A percentile compares a stretch with the other conserved stretches of the same genome.
phyloP scores from a whole-genome alignment of 306 rosid species.

The Hippophae gyantsensis region DNA sequence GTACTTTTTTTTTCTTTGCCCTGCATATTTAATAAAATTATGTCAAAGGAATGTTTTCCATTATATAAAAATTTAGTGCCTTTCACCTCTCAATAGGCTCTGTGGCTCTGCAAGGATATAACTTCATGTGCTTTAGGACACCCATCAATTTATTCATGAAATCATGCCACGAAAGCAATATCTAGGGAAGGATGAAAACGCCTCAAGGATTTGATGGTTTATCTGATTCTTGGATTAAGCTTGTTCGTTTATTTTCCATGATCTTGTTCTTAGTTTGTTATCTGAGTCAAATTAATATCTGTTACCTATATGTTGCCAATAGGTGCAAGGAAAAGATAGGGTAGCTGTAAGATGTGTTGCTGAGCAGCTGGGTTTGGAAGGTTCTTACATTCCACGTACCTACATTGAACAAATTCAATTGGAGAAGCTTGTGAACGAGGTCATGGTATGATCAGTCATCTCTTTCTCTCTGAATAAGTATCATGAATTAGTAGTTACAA shows the following conservation, averaged over 20 bases:
- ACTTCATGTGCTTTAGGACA: too few relatives aligned
- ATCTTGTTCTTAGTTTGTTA: constrained; percentile 7
- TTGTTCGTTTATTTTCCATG: not conserved
- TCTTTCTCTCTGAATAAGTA: not conserved
- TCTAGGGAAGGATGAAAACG: too few relatives aligned
- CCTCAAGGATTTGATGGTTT: not conserved
- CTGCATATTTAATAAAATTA: too few relatives aligned
- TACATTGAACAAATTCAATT: constrained; percentile 96
- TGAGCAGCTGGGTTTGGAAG: constrained; percentile 83
- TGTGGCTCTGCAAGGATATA: too few relatives aligned
- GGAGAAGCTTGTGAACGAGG: constrained; percentile 93
- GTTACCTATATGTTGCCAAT: constrained; percentile 19
- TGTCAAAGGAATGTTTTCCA: too few relatives aligned
- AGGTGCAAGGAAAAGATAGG: constrained; percentile 98
- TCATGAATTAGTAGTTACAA: not conserved
- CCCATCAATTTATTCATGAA: too few relatives aligned
- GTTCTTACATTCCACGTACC: constrained; percentile 92
- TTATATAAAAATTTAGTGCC: too few relatives aligned
- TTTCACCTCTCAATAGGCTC: too few relatives aligned
- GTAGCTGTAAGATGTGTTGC: constrained; percentile 48
- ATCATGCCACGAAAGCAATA: too few relatives aligned
- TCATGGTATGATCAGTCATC: constrained; percentile 60
- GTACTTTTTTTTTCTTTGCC: too few relatives aligned
- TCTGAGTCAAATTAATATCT: not conserved
- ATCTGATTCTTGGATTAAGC: not conserved